These are phyloP conservation scores for Ulmus americana DNA, from an alignment of 331 rosid species.

Conservation along the genomic window DNA sequence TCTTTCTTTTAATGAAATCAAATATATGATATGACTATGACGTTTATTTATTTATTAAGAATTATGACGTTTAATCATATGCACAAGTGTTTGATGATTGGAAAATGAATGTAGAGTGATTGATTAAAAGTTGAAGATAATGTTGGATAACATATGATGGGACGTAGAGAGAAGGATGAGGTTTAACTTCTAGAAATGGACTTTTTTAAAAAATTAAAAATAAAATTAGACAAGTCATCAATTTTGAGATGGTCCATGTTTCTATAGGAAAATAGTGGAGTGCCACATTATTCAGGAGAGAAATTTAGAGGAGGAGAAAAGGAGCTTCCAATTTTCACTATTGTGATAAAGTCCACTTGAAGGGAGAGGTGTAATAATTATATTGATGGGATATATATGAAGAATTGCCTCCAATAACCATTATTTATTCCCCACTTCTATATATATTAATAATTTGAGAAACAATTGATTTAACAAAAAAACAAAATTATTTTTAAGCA, in stretches of 20 bases:
- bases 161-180: constrained; percentile 35
- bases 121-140: constrained; percentile 46
- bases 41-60: no score
- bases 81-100: constrained; percentile 41
- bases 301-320: constrained; percentile 4
- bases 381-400: constrained; percentile 4
- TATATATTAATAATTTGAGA: neutral
- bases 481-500: neutral
- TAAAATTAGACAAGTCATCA: neutral
- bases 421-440: constrained; percentile 7
- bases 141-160: constrained; percentile 42
- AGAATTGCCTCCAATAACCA: constrained; percentile 17
- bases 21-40: no score
- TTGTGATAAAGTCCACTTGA: constrained; percentile 15
- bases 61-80: no score
- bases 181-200: constrained; percentile 13
- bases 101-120: constrained; percentile 39
- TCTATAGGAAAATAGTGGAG: constrained; percentile 5
- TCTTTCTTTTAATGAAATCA: no score
- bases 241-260: no score
- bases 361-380: constrained; percentile 2
- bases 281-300: constrained; percentile 2
- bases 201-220: neutral
- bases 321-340: constrained; percentile 8
- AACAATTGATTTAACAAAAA: neutral